These are phyloP conservation scores for Triticum urartu DNA, from an alignment of 176 grass and related monocot genomes.

Conservation along the genomic window DNA sequence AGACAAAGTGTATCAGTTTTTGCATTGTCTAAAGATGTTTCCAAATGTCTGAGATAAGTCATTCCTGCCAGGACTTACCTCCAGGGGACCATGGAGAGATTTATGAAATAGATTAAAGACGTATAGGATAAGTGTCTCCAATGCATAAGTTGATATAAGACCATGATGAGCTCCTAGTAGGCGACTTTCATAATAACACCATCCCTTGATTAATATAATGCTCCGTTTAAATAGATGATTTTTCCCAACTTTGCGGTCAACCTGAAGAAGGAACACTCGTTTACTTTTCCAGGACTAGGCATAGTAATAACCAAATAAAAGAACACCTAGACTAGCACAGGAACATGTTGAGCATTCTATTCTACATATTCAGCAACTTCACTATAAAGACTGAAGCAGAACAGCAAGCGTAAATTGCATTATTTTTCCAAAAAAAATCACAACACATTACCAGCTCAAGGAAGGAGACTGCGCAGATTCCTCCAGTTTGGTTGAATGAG, in stretches of 20 bases:
- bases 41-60: conserved; percentile 10
- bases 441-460: conserved; percentile 68
- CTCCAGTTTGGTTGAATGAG: conserved; percentile 93
- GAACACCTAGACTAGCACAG: conserved; percentile 17
- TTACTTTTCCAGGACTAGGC: conserved; percentile 13
- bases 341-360: conserved; percentile 15
- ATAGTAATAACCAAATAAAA: conserved; percentile 18
- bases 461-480: conserved; percentile 76
- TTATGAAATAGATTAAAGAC: conserved; percentile 90
- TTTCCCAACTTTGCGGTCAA: conserved; percentile 68
- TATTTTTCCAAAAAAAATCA: conserved; percentile 24
- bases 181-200: conserved; percentile 97
- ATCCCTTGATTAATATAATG: conserved; percentile 88
- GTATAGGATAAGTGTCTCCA: conserved; percentile 81
- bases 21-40: conserved; percentile 22
- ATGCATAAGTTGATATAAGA: conserved; percentile 90
- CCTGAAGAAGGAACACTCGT: conserved; percentile 44
- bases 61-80: conserved; percentile 37
- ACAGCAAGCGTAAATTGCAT: neutral
- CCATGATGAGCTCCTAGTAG: conserved; percentile 86
- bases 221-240: conserved; percentile 85
- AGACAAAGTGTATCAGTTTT: conserved; percentile 16
- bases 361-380: neutral
- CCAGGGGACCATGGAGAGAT: conserved; percentile 62
- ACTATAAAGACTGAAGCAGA: conserved; percentile 1